A percentile compares a stretch with the other conserved stretches of the same genome.
Evolutionary conservation across 139 green algal genomes (phyloP).

Genomic region (Chlorella sp.): DNA sequence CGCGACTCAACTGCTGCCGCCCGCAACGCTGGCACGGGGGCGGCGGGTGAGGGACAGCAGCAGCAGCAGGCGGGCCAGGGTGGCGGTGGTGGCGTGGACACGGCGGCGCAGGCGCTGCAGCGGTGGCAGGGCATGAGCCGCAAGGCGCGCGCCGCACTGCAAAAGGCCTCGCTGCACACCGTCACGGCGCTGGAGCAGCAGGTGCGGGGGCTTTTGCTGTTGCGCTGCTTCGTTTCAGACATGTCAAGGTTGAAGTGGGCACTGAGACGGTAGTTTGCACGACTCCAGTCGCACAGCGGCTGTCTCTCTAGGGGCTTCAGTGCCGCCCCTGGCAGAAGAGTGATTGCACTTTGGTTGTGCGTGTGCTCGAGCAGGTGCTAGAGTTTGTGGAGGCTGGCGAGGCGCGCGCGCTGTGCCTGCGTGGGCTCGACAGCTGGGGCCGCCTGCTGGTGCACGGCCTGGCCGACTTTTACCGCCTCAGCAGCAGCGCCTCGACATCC

Average conservation of each 20-base stretch:
- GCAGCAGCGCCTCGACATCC: too few species aligned
- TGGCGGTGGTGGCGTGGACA: too few species aligned
- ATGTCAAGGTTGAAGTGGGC: too few species aligned
- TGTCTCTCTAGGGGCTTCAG: too few species aligned
- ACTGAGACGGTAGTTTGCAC: too few species aligned
- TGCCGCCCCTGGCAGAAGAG: neutral
- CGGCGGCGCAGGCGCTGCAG: conserved; percentile 26
- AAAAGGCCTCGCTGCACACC: conserved; percentile 31
- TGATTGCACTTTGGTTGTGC: neutral
- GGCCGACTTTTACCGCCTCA: conserved; percentile 39
- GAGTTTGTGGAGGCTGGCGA: neutral
- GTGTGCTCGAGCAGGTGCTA: neutral
- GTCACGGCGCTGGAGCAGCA: conserved; percentile 45
- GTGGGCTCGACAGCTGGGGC: conserved; percentile 8
- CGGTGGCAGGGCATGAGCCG: conserved; percentile 27
- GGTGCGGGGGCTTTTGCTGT: too few species aligned
- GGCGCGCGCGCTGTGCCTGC: neutral
- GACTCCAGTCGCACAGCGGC: too few species aligned
- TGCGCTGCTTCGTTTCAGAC: too few species aligned
- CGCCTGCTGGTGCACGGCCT: conserved; percentile 43
- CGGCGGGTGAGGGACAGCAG: too few species aligned
- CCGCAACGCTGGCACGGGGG: too few species aligned
- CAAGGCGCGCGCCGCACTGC: conserved; percentile 25
- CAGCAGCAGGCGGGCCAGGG: neutral
- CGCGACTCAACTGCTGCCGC: too few species aligned